Evolutionary conservation across 345 rosid genomes (phyloP).

Genomic region (Lumnitzera littorea): DNA sequence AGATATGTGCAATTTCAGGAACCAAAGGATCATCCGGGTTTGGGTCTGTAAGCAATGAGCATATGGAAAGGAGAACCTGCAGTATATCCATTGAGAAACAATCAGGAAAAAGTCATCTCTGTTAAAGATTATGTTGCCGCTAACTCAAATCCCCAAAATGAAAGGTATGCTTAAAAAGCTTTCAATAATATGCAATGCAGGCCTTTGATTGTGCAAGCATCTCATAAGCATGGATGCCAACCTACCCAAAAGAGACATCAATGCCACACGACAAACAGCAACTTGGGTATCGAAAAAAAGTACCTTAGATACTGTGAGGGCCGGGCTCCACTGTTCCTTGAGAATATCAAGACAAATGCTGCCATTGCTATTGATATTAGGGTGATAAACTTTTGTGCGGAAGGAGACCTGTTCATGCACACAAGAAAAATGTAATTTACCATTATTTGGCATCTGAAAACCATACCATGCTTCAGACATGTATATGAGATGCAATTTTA

Average conservation of each 20-base stretch:
- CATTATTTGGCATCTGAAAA: too few species aligned
- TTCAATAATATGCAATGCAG: neutral
- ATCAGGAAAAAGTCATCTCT: neutral
- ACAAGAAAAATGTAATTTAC: neutral
- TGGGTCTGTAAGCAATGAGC: slow-evolving; percentile 63
- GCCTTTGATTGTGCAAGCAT: too few species aligned
- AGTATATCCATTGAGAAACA: neutral
- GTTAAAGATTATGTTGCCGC: neutral
- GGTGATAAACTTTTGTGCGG: slow-evolving; percentile 65
- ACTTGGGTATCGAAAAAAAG: neutral
- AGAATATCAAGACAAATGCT: slow-evolving; percentile 75
- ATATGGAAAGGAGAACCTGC: slow-evolving; percentile 66
- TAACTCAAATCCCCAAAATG: neutral
- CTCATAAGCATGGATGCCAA: too few species aligned
- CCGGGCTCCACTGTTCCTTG: slow-evolving; percentile 76
- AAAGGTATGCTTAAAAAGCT: neutral
- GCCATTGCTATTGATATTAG: slow-evolving; percentile 64
- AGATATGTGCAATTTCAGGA: slow-evolving; percentile 62
- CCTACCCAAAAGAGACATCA: too few species aligned
- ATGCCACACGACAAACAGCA: neutral
- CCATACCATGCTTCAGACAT: too few species aligned
- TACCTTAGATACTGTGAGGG: slow-evolving; percentile 66
- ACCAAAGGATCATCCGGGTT: slow-evolving; percentile 72
- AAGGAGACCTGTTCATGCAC: slow-evolving; percentile 41
- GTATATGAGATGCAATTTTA: too few species aligned